Conservation (phyloP, 495 filamentous ascomycete genomes). For the Aspergillus haitiensis region DNA sequence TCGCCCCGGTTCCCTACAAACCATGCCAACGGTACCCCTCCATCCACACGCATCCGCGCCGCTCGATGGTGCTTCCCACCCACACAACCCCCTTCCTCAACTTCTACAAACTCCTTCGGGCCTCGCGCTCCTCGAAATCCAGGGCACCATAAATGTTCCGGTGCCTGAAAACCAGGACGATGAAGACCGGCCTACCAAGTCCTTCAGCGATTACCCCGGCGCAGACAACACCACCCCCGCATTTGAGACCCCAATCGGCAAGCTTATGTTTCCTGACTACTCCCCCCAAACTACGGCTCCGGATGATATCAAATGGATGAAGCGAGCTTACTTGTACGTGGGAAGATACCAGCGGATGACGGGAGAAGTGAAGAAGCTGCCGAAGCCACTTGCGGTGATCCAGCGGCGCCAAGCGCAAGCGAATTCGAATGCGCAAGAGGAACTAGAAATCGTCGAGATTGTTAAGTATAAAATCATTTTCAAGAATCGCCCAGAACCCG, state of each 20-base stretch:
- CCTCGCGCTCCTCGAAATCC: constrained; percentile 82
- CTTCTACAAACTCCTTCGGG: constrained; percentile 80
- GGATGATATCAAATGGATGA: constrained; percentile 74
- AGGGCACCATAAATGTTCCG: constrained; percentile 76
- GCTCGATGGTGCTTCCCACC: constrained; percentile 18
- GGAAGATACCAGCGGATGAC: constrained; percentile 86
- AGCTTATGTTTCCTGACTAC: constrained; percentile 78
- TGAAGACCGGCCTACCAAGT: background rate
- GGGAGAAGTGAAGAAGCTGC: constrained; percentile 85
- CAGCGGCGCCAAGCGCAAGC: constrained; percentile 44
- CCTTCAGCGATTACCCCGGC: constrained; percentile 24
- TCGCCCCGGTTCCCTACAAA: background rate
- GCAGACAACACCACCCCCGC: constrained; percentile 16
- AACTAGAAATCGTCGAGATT: constrained; percentile 78
- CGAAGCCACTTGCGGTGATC: constrained; percentile 75
- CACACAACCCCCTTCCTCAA: constrained; percentile 66
- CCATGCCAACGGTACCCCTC: constrained; percentile 49
- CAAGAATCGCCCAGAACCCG: constrained; percentile 83
- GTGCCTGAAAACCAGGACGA: constrained; percentile 25
- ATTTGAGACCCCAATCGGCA: constrained; percentile 62
- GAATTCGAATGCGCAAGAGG: constrained; percentile 33
- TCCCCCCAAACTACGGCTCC: constrained; percentile 47
- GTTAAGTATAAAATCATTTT: constrained; percentile 89
- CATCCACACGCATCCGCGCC: constrained; percentile 28
- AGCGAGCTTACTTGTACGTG: constrained; percentile 80